Percentiles rank a stretch among this genome's conserved stretches.
phyloP scores from a whole-genome alignment of 208 protist genomes.

The Leishmania tarentolae region DNA sequence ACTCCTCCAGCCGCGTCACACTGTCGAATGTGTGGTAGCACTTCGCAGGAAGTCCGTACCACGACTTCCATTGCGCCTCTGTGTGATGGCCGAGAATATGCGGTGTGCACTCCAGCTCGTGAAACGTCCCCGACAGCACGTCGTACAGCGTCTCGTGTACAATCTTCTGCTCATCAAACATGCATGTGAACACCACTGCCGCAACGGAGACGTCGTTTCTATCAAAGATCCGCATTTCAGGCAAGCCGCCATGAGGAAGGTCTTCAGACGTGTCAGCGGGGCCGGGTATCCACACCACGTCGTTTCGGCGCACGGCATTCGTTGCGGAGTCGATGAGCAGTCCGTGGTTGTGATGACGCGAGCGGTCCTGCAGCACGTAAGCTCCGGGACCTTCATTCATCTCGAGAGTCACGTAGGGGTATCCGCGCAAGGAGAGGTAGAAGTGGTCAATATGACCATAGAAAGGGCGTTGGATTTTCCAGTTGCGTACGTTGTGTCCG shows the following conservation, averaged over 20 bases:
- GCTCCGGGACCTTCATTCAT: slow-evolving; percentile 87
- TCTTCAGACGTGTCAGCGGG: slow-evolving; percentile 31
- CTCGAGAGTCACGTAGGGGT: slow-evolving; percentile 66
- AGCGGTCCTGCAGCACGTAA: slow-evolving; percentile 79
- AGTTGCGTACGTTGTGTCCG: slow-evolving; percentile 87
- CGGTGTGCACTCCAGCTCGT: slow-evolving; percentile 39
- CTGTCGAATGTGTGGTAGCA: slow-evolving; percentile 74
- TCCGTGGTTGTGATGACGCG: slow-evolving; percentile 74
- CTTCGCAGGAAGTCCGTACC: slow-evolving; percentile 58
- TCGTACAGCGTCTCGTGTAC: slow-evolving; percentile 73
- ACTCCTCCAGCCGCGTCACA: slow-evolving; percentile 74
- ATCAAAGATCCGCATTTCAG: slow-evolving; percentile 70
- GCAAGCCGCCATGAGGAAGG: slow-evolving; percentile 24
- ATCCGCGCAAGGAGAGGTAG: slow-evolving; percentile 70
- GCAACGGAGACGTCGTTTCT: slow-evolving; percentile 86
- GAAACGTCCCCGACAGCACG: slow-evolving; percentile 35
- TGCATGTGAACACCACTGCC: slow-evolving; percentile 80
- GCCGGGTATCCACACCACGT: slow-evolving; percentile 78
- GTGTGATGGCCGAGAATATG: slow-evolving; percentile 50
- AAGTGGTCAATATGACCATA: slow-evolving; percentile 74
- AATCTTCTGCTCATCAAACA: slow-evolving; percentile 58
- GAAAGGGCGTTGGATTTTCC: slow-evolving; percentile 71
- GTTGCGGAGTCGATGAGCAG: slow-evolving; percentile 69
- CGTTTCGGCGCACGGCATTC: slow-evolving; percentile 67
- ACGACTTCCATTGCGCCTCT: slow-evolving; percentile 65